These are phyloP conservation scores for Phaffomyces antillensis DNA, from an alignment of 805 yeast genomes.

Conservation along the genomic window DNA sequence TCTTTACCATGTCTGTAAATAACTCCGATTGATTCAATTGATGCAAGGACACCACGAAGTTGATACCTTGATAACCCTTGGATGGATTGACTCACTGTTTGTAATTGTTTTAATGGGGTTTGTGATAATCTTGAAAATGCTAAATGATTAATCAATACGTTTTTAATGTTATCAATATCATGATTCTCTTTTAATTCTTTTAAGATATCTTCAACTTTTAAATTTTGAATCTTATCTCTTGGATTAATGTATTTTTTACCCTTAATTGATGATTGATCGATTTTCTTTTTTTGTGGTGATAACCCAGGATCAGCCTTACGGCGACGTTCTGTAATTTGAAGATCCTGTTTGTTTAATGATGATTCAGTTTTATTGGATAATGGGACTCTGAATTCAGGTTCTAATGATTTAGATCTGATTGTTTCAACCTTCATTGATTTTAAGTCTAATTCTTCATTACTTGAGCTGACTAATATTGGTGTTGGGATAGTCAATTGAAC, in stretches of 20 bases:
- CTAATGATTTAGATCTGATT: neutral
- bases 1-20: slow-evolving; percentile 88
- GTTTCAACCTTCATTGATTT: neutral
- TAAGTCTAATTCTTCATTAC: neutral
- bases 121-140: slow-evolving; percentile 87
- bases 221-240: slow-evolving; percentile 23
- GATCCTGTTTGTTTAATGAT: slow-evolving; percentile 12
- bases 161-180: slow-evolving; percentile 46
- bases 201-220: slow-evolving; percentile 25
- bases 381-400: slow-evolving; percentile 4
- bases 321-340: slow-evolving; percentile 15
- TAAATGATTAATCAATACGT: slow-evolving; percentile 70
- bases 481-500: too few relatives aligned
- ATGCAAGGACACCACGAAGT: slow-evolving; percentile 36
- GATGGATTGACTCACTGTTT: slow-evolving; percentile 51
- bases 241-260: slow-evolving; percentile 7
- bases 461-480: too few relatives aligned
- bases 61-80: slow-evolving; percentile 38
- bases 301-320: slow-evolving; percentile 26
- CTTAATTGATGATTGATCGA: slow-evolving; percentile 2
- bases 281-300: slow-evolving; percentile 25
- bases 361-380: slow-evolving; percentile 11
- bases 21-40: slow-evolving; percentile 67
- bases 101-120: slow-evolving; percentile 72
- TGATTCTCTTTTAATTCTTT: slow-evolving; percentile 23